phyloP scores from a whole-genome alignment of 2,329 filamentous ascomycete genomes.

The Huntiella bhutanensis region DNA sequence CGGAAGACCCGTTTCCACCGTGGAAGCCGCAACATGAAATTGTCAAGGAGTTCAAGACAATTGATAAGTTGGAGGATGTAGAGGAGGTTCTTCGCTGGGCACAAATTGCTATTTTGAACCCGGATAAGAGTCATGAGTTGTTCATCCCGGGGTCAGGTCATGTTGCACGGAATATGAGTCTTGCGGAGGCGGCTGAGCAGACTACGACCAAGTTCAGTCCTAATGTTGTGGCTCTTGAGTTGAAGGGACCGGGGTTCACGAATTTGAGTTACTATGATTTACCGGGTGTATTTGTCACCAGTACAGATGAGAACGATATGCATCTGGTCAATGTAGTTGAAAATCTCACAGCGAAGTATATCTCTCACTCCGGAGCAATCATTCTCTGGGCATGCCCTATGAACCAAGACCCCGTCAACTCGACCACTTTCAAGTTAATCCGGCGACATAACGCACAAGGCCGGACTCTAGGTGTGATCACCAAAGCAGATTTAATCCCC shows the following conservation, averaged over 20 bases:
- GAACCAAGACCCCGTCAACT: constrained; percentile 61
- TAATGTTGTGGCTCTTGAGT: constrained; percentile 60
- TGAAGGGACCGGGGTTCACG: constrained; percentile 50
- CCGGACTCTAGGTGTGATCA: constrained; percentile 57
- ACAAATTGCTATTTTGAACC: constrained; percentile 60
- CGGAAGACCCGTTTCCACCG: constrained; percentile 38
- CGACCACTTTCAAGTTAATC: constrained; percentile 48
- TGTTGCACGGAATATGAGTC: constrained; percentile 18
- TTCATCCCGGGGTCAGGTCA: constrained; percentile 35
- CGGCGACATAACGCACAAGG: constrained; percentile 33
- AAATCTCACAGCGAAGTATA: constrained; percentile 51
- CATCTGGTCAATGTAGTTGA: constrained; percentile 55
- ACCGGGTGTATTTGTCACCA: constrained; percentile 61
- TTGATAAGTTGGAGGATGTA: constrained; percentile 42
- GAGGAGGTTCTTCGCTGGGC: constrained; percentile 53
- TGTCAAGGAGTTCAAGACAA: constrained; percentile 41
- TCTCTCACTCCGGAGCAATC: constrained; percentile 48
- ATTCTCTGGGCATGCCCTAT: constrained; percentile 63
- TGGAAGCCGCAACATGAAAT: constrained; percentile 36
- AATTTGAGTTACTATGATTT: constrained; percentile 71
- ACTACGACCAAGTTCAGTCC: constrained; percentile 56
- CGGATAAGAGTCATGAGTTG: constrained; percentile 29
- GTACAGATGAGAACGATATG: constrained; percentile 41
- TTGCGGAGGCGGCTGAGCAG: constrained; percentile 20
- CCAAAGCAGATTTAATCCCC: constrained; percentile 61